Evolutionary conservation across 1,284 basidiomycete genomes (phyloP), one percentile per base, ranked within the genome.

Genomic region (Sanghuangporus sanghuang): DNA sequence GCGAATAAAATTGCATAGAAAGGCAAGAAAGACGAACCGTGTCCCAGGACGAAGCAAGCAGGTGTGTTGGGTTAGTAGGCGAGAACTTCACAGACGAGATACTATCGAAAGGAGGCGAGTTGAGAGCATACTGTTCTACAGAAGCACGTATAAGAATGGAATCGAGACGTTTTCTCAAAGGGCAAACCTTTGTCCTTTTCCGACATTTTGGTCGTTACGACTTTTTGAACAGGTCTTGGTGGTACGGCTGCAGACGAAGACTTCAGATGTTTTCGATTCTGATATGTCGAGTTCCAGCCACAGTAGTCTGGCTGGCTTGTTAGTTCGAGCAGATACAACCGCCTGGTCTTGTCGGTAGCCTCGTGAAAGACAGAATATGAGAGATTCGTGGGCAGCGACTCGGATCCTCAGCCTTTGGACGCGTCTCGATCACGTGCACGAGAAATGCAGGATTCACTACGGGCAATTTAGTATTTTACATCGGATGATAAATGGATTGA

Each of bases 31-130:
- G 14, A 32, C 36, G 21, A 21, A 95, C 93, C 56, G 91, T 86
- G 75, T 96, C 95, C 95, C 95, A 96, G 64, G 90, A 89, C 9
- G 91, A 86, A 18, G 90, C 89, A 2, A 96, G 77, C 1, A 97
- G 77, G 27, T 89, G 85, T 65, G 89, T 81, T 4, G 92, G 86
- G 71, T 90, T 81, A 16, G 80, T 83, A 0, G 93, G 90, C n/a
- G 93, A 93, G 76, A 90, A 97, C 44, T 83, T 81, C 23, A 96
- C 77, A 56, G 86, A 80, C 2, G 93, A 91, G 64, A 96, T 84
- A 68, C 89, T 90, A 76, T 97, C 95, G 69, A 91, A 86, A 0
- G 93, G 93, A 0, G 92, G 86, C 6, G 87, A 85, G 2, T 82
- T 79, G n/a, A 91, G 76, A 67, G 83, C 81, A 16, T 76, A 67